phyloP scores from a whole-genome alignment of 169 alveolate genomes.

The Cryptosporidium bovis region DNA sequence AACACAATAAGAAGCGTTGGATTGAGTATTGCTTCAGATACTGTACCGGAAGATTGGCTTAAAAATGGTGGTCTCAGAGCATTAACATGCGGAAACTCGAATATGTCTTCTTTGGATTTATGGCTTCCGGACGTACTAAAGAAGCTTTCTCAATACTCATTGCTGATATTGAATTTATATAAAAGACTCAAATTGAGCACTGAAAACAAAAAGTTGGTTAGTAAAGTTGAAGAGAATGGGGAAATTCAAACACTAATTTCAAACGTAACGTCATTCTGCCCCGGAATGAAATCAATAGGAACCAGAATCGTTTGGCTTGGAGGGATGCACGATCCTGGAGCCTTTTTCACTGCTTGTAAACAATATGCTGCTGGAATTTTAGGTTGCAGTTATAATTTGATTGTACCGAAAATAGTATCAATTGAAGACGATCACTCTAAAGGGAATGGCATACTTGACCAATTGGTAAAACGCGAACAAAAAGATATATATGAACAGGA shows the following conservation, averaged over 20 bases:
- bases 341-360: conserved; percentile 53
- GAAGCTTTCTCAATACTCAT: conserved; percentile 38
- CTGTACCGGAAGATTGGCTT: conserved; percentile 39
- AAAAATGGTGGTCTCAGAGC: background rate
- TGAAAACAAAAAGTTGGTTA: background rate
- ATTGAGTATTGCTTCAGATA: conserved; percentile 36
- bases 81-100: too few relatives aligned
- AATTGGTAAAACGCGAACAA: too few relatives aligned
- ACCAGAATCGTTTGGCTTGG: conserved; percentile 25
- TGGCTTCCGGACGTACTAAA: conserved; percentile 17
- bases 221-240: background rate
- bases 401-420: conserved; percentile 36
- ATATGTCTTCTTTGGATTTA: conserved; percentile 14
- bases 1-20: conserved; percentile 38
- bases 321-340: conserved; percentile 54
- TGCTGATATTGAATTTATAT: background rate
- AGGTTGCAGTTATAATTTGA: conserved; percentile 29
- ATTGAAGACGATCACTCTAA: conserved; percentile 7
- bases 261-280: background rate
- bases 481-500: background rate
- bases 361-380: conserved; percentile 40
- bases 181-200: background rate
- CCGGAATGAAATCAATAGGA: conserved; percentile 19
- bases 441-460: too few relatives aligned
- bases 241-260: conserved; percentile 13